phyloP scores from a whole-genome alignment of 2,329 filamentous ascomycete species.

The Beauveria caledonica region DNA sequence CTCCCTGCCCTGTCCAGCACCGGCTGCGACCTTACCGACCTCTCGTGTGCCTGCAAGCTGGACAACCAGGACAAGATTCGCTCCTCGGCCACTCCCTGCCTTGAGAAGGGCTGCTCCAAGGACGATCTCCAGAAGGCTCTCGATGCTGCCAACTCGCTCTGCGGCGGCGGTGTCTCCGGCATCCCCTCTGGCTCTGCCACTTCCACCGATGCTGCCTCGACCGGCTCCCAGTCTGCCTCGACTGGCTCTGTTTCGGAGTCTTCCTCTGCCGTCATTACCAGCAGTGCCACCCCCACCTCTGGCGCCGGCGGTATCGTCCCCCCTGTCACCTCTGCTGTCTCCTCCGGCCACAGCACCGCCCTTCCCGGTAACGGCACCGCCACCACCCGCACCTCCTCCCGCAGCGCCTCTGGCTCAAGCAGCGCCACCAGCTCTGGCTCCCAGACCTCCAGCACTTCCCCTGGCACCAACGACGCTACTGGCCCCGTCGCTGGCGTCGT shows the following conservation, averaged over 20 bases:
- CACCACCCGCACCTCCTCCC: conserved; percentile 19
- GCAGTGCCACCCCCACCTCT: not conserved
- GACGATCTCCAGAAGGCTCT: conserved; percentile 26
- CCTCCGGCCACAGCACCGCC: not conserved
- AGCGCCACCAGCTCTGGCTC: not conserved
- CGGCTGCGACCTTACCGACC: conserved; percentile 29
- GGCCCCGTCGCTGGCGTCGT: conserved; percentile 22
- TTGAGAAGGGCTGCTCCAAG: conserved; percentile 26
- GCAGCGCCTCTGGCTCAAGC: not conserved
- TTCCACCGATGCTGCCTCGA: not conserved
- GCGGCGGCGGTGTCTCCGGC: conserved; percentile 2
- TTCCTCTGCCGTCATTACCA: conserved; percentile 9
- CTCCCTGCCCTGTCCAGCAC: conserved; percentile 24
- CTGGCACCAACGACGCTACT: not conserved
- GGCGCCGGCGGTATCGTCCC: not conserved
- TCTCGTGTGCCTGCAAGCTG: conserved; percentile 31
- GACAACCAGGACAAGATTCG: conserved; percentile 24
- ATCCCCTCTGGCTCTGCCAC: not conserved
- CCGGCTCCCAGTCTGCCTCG: not conserved
- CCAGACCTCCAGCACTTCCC: not conserved
- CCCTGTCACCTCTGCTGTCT: conserved; percentile 3
- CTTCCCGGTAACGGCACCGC: conserved; percentile 15
- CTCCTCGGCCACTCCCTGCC: conserved; percentile 23
- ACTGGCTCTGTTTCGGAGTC: conserved; percentile 1
- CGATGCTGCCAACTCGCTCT: conserved; percentile 21